Conservation (phyloP, 2,329 filamentous ascomycete species). For the Colletotrichum higginsianum region DNA sequence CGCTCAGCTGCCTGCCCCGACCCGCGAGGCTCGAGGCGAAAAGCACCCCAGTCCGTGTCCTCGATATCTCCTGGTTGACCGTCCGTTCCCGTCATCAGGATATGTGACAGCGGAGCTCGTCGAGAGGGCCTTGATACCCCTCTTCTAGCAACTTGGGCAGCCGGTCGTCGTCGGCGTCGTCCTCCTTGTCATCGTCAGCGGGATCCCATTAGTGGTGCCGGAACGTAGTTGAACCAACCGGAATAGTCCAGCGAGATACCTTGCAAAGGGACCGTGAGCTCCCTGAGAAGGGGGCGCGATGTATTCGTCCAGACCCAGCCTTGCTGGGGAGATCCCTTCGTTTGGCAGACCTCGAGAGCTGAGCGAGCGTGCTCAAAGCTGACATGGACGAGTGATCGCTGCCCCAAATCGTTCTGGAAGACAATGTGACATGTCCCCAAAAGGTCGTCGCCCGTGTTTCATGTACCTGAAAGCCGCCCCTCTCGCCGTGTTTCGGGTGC, state of each 20-base stretch:
- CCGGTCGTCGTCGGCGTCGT: constrained; percentile 6
- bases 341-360: constrained; percentile 3
- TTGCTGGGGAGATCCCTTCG: constrained; percentile 16
- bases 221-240: constrained; percentile 21
- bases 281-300: constrained; percentile 15
- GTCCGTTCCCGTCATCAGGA: constrained; percentile 36
- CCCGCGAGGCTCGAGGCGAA: constrained; percentile 13
- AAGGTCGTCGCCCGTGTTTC: constrained; percentile 44
- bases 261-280: constrained; percentile 14
- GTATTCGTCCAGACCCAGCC: constrained; percentile 13
- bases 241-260: constrained; percentile 18
- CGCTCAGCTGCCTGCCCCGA: constrained; percentile 13
- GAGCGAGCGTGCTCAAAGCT: constrained; percentile 27
- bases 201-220: constrained; percentile 6
- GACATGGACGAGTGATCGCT: constrained; percentile 38
- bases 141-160: not conserved
- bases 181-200: not conserved
- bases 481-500: constrained; percentile 48
- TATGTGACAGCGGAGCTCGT: constrained; percentile 37
- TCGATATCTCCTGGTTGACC: constrained; percentile 27
- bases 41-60: constrained; percentile 32
- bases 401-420: constrained; percentile 45
- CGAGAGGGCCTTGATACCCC: constrained; percentile 11
- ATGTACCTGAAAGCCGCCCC: constrained; percentile 46
- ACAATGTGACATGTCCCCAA: constrained; percentile 39